phyloP scores from a whole-genome alignment of 352 stramenopile species.

The Phytophthora melonis region DNA sequence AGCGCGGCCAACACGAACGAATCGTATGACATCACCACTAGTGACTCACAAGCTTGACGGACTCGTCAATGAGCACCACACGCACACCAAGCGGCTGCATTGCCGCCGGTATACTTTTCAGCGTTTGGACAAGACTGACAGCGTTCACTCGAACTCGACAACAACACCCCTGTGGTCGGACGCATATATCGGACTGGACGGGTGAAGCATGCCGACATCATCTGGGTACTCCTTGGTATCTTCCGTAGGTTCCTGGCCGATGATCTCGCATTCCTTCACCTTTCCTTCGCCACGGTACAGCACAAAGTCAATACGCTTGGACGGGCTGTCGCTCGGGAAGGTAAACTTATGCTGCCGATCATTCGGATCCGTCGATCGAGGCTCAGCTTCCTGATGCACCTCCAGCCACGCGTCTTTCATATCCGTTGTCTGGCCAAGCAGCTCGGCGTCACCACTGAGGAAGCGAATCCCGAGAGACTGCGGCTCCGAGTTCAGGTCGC shows the following conservation, averaged over 20 bases:
- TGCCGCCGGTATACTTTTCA: not conserved
- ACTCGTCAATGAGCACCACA: too few relatives aligned
- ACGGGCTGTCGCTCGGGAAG: conserved; percentile 85
- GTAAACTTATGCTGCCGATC: conserved; percentile 77
- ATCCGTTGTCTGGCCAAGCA: conserved; percentile 67
- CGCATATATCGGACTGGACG: conserved; percentile 81
- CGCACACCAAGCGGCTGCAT: not conserved
- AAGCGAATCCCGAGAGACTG: conserved; percentile 84
- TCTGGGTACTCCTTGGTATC: conserved; percentile 66
- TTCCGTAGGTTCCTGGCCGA: conserved; percentile 76
- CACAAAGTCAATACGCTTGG: conserved; percentile 91
- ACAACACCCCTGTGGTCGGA: conserved; percentile 89
- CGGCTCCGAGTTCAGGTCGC: conserved; percentile 90
- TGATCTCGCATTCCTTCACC: conserved; percentile 75
- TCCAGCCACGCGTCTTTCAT: conserved; percentile 84
- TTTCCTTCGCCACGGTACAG: conserved; percentile 72
- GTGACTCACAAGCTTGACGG: not conserved
- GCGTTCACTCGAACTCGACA: conserved; percentile 59
- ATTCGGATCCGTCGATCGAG: conserved; percentile 51
- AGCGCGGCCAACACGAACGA: not conserved
- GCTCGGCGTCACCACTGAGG: conserved; percentile 64
- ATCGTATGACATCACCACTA: not conserved
- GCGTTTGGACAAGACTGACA: not conserved
- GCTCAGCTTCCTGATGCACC: conserved; percentile 64
- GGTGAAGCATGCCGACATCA: conserved; percentile 83